A percentile compares a stretch with the other conserved stretches of the same genome.
Evolutionary conservation across 1,284 basidiomycete genomes (phyloP).

Genomic region (Ustilago xerochloae): DNA sequence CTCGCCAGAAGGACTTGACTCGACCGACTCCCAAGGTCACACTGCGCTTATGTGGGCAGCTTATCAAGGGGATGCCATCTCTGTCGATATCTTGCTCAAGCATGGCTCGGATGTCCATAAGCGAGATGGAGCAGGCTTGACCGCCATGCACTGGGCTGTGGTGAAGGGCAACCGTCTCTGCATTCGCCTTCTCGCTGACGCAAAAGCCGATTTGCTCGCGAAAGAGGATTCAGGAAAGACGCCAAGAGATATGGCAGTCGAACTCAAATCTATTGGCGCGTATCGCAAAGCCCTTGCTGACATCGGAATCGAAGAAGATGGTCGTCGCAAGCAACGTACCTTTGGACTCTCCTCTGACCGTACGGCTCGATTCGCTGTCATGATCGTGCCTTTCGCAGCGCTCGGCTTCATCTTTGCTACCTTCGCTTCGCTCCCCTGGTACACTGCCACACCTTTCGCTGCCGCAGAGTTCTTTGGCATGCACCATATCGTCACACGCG

Average conservation of each 20-base stretch:
- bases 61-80: constrained; percentile 96
- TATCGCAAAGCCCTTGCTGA: constrained; percentile 89
- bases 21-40: constrained; percentile 84
- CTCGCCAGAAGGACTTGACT: constrained; percentile 45
- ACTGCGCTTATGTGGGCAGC: constrained; percentile 99
- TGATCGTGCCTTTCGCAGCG: constrained; percentile 80
- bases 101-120: constrained; percentile 84
- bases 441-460: constrained; percentile 83
- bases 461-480: constrained; percentile 87
- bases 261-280: constrained; percentile 82
- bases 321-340: constrained; percentile 64
- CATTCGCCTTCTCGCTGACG: constrained; percentile 84
- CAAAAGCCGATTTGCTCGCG: constrained; percentile 82
- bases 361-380: constrained; percentile 83
- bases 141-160: constrained; percentile 98
- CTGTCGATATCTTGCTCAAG: constrained; percentile 87
- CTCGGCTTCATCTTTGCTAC: constrained; percentile 86
- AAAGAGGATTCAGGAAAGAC: constrained; percentile 89
- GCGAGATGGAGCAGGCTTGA: constrained; percentile 83
- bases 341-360: constrained; percentile 77
- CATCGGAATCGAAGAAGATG: constrained; percentile 73
- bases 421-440: constrained; percentile 85
- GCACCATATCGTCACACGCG: constrained; percentile 77
- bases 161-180: constrained; percentile 88
- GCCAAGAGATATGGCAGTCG: constrained; percentile 90